Conservation (phyloP, 305 asterid genomes). For the Lippia alba region DNA sequence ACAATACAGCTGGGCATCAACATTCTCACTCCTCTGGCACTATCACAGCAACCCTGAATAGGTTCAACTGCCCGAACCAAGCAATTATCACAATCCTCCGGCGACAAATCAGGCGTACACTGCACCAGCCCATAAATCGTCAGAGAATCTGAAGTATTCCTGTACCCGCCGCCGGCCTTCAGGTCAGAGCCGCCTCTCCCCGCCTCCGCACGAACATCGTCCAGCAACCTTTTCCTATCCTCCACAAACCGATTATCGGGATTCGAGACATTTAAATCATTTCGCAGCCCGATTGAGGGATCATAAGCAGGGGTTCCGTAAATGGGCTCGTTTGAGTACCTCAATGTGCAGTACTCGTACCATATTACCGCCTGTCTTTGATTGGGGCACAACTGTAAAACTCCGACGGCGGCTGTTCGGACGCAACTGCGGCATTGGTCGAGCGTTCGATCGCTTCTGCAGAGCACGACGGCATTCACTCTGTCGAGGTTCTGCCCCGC, state of each 20-base stretch:
- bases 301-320: neutral
- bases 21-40: conserved; percentile 23
- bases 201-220: conserved; percentile 24
- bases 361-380: conserved; percentile 35
- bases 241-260: conserved; percentile 5
- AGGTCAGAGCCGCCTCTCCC: conserved; percentile 28
- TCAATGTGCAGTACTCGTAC: conserved; percentile 32
- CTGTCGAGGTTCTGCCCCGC: conserved; percentile 30
- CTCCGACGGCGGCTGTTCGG: conserved; percentile 6
- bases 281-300: rapidly evolving
- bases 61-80: neutral
- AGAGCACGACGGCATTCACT: conserved; percentile 33
- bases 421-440: conserved; percentile 41
- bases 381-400: conserved; percentile 31
- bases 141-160: conserved; percentile 8
- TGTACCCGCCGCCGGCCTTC: conserved; percentile 37
- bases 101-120: conserved; percentile 44
- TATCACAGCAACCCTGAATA: conserved; percentile 11
- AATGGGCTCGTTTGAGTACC: conserved; percentile 29
- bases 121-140: conserved; percentile 42
- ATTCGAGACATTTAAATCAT: neutral
- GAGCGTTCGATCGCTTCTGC: conserved; percentile 38
- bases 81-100: conserved; percentile 40
- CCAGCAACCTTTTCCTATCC: conserved; percentile 21
- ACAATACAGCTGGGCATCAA: conserved; percentile 36